Base-by-base conservation (phyloP, 2,329 filamentous ascomycete species). In the Ceratocystiopsis minuta region DNA sequence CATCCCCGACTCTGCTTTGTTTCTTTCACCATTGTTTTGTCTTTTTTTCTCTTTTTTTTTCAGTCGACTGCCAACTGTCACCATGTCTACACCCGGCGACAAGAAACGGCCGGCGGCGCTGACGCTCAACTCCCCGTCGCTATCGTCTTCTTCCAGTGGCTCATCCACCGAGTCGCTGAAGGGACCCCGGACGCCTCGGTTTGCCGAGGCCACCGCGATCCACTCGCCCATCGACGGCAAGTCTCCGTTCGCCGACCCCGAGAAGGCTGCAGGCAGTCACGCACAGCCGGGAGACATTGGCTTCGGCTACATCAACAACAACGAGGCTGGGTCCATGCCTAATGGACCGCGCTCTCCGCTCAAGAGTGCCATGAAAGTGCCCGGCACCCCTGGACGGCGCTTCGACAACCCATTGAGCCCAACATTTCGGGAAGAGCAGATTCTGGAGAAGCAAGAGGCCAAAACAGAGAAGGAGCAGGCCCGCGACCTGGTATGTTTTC, bases 361-460 rank as follows among this genome's bases (percentile, higher is more conserved):
- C 52, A 93, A 90, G 68, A 93, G 85, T 60, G 87, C 86, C 42
- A 70, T 95, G 68, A 93, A 75, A 63, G 78, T 82, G 16, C 87
- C 88, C 5, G 85, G 86, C 16, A 88, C 85, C 3, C 78, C 83
- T 5, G 83, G 72, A 24, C 72, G 79, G 53, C 73, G 70, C 47
- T 63, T 87, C 41, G 66, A 68, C 50, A 90, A 88, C 58, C 81
- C 83, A 16, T 63, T 94, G 49, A 95, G 86, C 61, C 87, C 88
- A 35, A 95, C 87, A 0, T 96, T 95, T 59, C 70, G 73, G 40
- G 83, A 96, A 62, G 88, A 95, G 62, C 75, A 88, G 40, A 61
- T 81, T 5, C 64, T 96, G 31, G 88, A 95, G 64, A 87, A 88
- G 66, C 72, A 78, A 44, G 88, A 96, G 57, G 69, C 69, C 43